Evolutionary conservation across 179 eudicot species (phyloP), one percentile per base, ranked within the genome.

Genomic region (Nepenthes alata): DNA sequence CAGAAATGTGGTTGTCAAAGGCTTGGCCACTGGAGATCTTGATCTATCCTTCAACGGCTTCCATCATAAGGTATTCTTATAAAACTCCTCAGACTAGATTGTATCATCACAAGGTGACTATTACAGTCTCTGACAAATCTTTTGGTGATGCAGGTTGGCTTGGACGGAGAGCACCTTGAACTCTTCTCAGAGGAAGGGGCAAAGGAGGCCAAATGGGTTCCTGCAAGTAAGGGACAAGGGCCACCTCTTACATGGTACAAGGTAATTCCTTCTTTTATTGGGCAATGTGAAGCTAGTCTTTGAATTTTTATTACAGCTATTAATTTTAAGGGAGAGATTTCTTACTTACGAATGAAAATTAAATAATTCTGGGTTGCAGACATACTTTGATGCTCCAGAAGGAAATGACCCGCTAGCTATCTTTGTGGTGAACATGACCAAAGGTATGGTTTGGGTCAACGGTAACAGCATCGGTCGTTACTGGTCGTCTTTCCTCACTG

Each of bases 391-490:
- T 70, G 78, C 77, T 38, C 98, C 98, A 11, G 93, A 81, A 75
- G 98, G 98, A 8, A 47, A 71, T 4, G 76, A 72, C 36, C 97
- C 97, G 0, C 69, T 93, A 35, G 96, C 91, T 2, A 63, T 93
- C 58, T 72, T 51, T 49, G 60, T 93, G 83, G 75, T 38, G 4
- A 67, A 74, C 55, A 93, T 93, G 97, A 78, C 75, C 5, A 93
- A 93, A 72, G 97, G 98, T 11, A 72, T 89, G 83, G 58, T 77
- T 45, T 93, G 90, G 88, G 80, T 89, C 16, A 89, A 93, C n/a
- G 98, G 97, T 12, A 58, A 57, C 7, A 83, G 78, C 78, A 77
- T 93, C 6, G 98, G 96, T 25, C 89, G 96, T 37, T 86, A 80
- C 67, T 93, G 98, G 98, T 67, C 79, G 6, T 68, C 73, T 70